Evolutionary conservation across 345 rosid species (phyloP).

Genomic region (Brassica cretica): DNA sequence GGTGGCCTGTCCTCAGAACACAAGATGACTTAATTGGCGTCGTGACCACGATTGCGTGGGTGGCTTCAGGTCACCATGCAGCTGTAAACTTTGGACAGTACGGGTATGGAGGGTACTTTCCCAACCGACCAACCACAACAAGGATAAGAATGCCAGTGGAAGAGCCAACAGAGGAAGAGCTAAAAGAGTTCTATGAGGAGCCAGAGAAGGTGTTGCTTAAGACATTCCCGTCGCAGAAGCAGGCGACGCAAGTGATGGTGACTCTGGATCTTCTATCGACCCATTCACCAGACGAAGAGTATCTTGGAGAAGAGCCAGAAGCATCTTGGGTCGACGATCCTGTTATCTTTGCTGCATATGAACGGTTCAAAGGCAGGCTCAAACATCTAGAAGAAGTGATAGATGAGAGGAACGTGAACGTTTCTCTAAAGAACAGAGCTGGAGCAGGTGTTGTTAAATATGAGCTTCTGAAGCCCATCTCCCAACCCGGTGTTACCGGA

Average conservation of each 20-base stretch:
- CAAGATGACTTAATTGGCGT: conserved; percentile 35
- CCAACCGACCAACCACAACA: conserved; percentile 40
- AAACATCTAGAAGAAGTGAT: conserved; percentile 37
- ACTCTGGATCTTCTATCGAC: conserved; percentile 40
- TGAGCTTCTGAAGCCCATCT: conserved; percentile 38
- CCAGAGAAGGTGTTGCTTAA: conserved; percentile 34
- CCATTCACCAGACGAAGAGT: conserved; percentile 45
- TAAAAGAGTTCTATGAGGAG: conserved; percentile 26
- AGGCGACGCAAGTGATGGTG: conserved; percentile 42
- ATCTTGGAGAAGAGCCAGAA: conserved; percentile 29
- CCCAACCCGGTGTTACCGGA: conserved; percentile 36
- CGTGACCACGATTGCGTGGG: conserved; percentile 42
- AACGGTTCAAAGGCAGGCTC: conserved; percentile 28
- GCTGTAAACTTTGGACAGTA: conserved; percentile 45
- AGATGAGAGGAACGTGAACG: conserved; percentile 36
- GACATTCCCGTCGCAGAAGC: conserved; percentile 37
- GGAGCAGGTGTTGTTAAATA: conserved; percentile 45
- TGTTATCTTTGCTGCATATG: conserved; percentile 28
- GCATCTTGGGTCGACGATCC: conserved; percentile 34
- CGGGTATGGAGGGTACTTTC: conserved; percentile 41
- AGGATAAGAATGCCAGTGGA: conserved; percentile 38
- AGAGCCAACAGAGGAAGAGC: conserved; percentile 36
- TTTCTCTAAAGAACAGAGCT: conserved; percentile 36
- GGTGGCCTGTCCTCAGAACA: conserved; percentile 42
- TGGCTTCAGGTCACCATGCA: conserved; percentile 43